Base-by-base conservation (phyloP, 148 eudicot species). In the Arctostaphylos glauca region DNA sequence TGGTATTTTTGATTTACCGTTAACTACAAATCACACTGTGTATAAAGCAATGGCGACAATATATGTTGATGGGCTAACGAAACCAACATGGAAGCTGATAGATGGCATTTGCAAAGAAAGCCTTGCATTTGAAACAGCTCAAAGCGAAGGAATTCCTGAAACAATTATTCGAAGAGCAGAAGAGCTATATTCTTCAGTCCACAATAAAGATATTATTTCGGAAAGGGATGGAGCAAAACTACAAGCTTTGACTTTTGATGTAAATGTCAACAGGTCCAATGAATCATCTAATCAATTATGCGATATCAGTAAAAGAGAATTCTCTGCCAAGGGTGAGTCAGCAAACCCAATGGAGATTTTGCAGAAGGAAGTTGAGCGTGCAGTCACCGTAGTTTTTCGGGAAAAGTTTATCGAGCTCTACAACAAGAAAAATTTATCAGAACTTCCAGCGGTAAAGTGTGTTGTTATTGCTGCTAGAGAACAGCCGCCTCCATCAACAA, bases 81-180 rank as follows among this genome's bases (percentile, higher is more conserved):
- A 88, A 77, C 98, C 99, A 31, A 96, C 97, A 74, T 96, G 99
- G 98, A 92, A 93, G 86, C 88, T 96, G 84, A 89, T 89, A 5
- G 99, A 96, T 86, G 99, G 99, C 66, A 86, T 94, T 71, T 96
- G 98, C 89, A 92, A 86, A 91, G 98, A 96, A 81, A 96, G 99
- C 86, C 99, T 96, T 75, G 99, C 99, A 52, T 96, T 96, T 84
- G 95, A 96, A 89, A 94, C 99, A 73, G 99, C 99, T 78, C 86
- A 87, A 71, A 91, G 83, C 82, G 99, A 96, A 92, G 99, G 99
- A 50, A 88, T 96, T 82, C 95, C 95, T 44, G 92, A 86, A 78
- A 74, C 85, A 48, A 56, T 96, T 77, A 91, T 96, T 73, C 87
- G 81, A 85, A 89, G 99, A 85, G 99, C 99, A 66, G 90, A 93